Base-by-base conservation (phyloP, 345 rosid species). In the Eucalyptus cloeziana region DNA sequence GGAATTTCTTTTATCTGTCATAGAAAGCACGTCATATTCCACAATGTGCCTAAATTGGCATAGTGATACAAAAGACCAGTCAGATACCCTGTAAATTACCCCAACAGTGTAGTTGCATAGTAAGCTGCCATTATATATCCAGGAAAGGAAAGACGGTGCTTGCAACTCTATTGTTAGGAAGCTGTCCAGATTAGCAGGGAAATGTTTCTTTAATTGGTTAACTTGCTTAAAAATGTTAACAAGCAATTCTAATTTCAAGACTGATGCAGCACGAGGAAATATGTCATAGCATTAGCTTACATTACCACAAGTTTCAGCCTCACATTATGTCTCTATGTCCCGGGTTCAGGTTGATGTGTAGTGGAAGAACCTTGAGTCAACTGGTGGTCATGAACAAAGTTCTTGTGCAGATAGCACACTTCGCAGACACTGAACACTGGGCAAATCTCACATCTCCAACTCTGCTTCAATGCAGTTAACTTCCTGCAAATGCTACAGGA, bases 401-500 rank as follows among this genome's bases (percentile, higher is more conserved):
- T 49, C 25, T 87, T 83, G 58, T 87, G 86, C 76, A 50, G 87
- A 85, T 87, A 91, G 93, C 97, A 95, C 88, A 91, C 88, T 43
- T 83, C 88, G 90, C 96, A 96, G 87, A 89, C 92, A 81, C 67
- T 86, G 83, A 88, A 88, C 30, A 51, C 86, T 27, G 91, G 89
- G 88, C 94, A 94, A 50, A 89, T 51, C 89, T 92, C 90, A 47
- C 94, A 94, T 43, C 87, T 43, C 91, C 90, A 91, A 91, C 91
- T 86, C 83, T 88, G 22, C 86, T 85, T 91, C 27, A 21, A 88
- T 24, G 69, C 76, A 40, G 90, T 89, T 79, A 93, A 92, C 87
- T 92, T 92, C 22, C 89, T 86, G 90, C 96, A 95, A 88, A 90
- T 60, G 87, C 87, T 90, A 88, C 96, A 96, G 47, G 64, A 52